Conservation (phyloP, 2,329 filamentous ascomycete species). For the Piedraia hortae region DNA sequence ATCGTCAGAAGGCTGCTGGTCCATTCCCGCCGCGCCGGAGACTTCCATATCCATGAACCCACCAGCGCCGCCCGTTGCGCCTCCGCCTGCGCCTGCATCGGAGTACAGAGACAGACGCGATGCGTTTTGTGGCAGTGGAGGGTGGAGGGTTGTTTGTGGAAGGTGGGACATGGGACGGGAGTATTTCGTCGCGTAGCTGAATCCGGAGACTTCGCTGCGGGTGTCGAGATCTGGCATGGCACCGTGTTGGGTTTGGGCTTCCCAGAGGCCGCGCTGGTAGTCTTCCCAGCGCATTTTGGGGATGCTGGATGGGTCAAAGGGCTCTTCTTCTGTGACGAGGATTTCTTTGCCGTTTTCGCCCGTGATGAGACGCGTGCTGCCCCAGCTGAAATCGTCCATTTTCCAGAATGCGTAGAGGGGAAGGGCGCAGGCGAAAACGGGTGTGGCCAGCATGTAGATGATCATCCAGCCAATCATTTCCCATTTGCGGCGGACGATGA, state of each 20-base stretch:
- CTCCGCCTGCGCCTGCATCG: constrained; percentile 19
- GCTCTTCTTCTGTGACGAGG: constrained; percentile 86
- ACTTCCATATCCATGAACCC: constrained; percentile 31
- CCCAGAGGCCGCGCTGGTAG: constrained; percentile 94
- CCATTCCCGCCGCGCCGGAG: constrained; percentile 27
- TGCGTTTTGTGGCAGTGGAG: constrained; percentile 17
- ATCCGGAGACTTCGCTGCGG: constrained; percentile 50
- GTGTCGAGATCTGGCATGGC: constrained; percentile 24
- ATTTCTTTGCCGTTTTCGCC: constrained; percentile 83
- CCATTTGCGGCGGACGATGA: constrained; percentile 90
- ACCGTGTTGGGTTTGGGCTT: constrained; percentile 44
- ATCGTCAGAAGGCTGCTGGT: constrained; percentile 47
- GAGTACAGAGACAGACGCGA: constrained; percentile 55
- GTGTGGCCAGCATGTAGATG: constrained; percentile 72
- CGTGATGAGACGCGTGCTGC: constrained; percentile 89
- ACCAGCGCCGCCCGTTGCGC: constrained; percentile 5
- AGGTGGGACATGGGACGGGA: constrained; percentile 31
- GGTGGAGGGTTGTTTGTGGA: too few relatives aligned
- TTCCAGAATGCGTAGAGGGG: constrained; percentile 95
- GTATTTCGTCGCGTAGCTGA: constrained; percentile 69
- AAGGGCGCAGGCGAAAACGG: constrained; percentile 70
- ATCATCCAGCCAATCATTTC: constrained; percentile 99
- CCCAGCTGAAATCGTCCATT: constrained; percentile 99
- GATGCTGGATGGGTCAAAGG: constrained; percentile 79
- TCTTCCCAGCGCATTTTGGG: constrained; percentile 99